Percentiles rank a stretch among this genome's conserved stretches.
Evolutionary conservation across 2,329 filamentous ascomycete genomes (phyloP).

Genomic region (Apiospora saccharicola): DNA sequence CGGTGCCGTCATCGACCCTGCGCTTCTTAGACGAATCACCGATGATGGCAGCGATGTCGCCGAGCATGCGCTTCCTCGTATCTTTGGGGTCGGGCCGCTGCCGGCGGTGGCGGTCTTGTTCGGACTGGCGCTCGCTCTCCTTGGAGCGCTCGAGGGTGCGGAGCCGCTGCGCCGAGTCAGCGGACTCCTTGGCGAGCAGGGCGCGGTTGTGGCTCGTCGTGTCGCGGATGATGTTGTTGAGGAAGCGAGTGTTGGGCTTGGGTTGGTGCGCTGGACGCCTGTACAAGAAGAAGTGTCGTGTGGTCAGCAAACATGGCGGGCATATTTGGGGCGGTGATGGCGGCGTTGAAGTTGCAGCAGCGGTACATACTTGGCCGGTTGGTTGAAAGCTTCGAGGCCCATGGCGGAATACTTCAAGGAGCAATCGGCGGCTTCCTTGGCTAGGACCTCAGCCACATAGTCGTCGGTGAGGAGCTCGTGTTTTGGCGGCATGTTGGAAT

Average conservation of each 20-base stretch:
- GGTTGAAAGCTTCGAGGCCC: slow-evolving; percentile 72
- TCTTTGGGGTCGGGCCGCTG: slow-evolving; percentile 56
- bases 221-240: slow-evolving; percentile 86
- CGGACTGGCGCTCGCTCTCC: slow-evolving; percentile 48
- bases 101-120: slow-evolving; percentile 44
- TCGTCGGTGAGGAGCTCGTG: slow-evolving; percentile 71
- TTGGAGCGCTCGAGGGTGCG: slow-evolving; percentile 62
- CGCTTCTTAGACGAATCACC: slow-evolving; percentile 51
- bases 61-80: slow-evolving; percentile 65
- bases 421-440: slow-evolving; percentile 78
- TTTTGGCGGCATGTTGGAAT: slow-evolving; percentile 36
- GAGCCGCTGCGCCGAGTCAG: slow-evolving; percentile 77
- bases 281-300: slow-evolving; percentile 25
- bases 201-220: slow-evolving; percentile 90
- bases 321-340: slow-evolving; percentile 25
- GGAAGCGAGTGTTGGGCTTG: slow-evolving; percentile 90
- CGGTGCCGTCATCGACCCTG: slow-evolving; percentile 37
- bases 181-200: slow-evolving; percentile 81
- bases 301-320: slow-evolving; percentile 6
- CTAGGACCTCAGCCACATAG: slow-evolving; percentile 80
- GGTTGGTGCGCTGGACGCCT: slow-evolving; percentile 71
- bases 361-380: slow-evolving; percentile 51
- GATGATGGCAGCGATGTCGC: slow-evolving; percentile 66
- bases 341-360: background rate
- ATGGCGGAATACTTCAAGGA: slow-evolving; percentile 77